Conservation (phyloP, 1,139 yeast species). For the Saccharomyces hybrid region DNA sequence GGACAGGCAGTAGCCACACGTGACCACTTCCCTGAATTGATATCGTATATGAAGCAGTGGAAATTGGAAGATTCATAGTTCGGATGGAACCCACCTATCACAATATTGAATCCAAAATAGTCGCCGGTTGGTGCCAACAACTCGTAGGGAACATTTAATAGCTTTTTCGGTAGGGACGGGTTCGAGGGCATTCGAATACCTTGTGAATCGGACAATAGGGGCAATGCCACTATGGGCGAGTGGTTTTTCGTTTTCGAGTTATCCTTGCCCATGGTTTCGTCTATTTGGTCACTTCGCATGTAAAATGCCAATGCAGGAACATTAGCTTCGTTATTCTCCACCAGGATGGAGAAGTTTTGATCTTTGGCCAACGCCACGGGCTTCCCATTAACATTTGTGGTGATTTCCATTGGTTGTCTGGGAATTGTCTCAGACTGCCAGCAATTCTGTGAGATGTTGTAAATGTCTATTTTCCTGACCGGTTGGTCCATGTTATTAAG, state of each 20-base stretch:
- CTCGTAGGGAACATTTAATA: constrained; percentile 25
- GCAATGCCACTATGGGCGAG: constrained; percentile 24
- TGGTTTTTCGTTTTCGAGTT: neutral
- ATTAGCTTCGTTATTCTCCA: constrained; percentile 28
- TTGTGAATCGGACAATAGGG: constrained; percentile 18
- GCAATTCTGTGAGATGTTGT: constrained; percentile 43
- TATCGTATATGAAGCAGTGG: constrained; percentile 53
- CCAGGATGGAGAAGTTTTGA: constrained; percentile 23
- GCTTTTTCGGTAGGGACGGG: constrained; percentile 11
- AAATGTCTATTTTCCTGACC: constrained; percentile 41
- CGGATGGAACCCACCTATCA: constrained; percentile 48
- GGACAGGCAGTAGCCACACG: constrained; percentile 47
- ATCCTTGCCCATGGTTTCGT: neutral
- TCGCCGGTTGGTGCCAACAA: constrained; percentile 53
- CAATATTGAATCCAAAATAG: constrained; percentile 54
- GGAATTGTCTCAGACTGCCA: constrained; percentile 36
- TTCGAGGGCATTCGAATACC: constrained; percentile 20
- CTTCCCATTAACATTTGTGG: constrained; percentile 21
- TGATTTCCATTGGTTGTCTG: constrained; percentile 10
- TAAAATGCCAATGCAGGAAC: constrained; percentile 26
- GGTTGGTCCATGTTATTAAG: constrained; percentile 38
- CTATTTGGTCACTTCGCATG: constrained; percentile 12
- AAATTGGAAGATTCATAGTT: constrained; percentile 37
- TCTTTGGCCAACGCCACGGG: constrained; percentile 16
- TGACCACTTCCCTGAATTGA: constrained; percentile 59